Base-by-base conservation (phyloP, 768 basidiomycete genomes). In the Boletus sp. region DNA sequence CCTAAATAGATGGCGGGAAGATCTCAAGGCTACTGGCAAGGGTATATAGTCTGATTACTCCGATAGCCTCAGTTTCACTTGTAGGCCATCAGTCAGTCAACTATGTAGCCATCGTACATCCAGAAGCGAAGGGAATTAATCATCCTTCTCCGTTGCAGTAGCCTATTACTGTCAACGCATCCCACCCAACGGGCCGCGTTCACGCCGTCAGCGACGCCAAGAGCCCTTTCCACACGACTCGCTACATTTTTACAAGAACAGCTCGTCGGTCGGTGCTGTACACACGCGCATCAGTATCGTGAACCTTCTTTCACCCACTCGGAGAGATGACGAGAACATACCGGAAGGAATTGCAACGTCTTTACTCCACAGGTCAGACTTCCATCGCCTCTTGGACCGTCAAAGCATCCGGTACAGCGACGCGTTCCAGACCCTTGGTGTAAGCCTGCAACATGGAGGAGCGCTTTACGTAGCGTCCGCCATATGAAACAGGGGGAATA, bases 171-270 rank as follows among this genome's bases (percentile, higher is more conserved):
- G n/a, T 18, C n/a, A 40, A 39, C 28, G 7, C 4, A 18, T 18
- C 20, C 29, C n/a, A 9, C 14, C 20, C 33, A n/a, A 40, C 36
- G 37, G 15, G 32, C 18, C 11, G 33, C 1, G 50, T 37, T 70
- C 61, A 71, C 18, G 39, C 53, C 55, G 67, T 61, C 50, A 72
- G 44, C 45, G 72, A 66, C 52, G 64, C 54, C 65, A 84, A 66
- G 49, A 89, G 64, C 2, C 86, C 87, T 49, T 81, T 83, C 80
- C 82, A 83, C 79, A 80, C 7, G 87, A 81, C 64, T 92, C 88
- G 1, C 83, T 81, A 61, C 89, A 93, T 69, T 90, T 92, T 10
- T 84, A 75, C 66, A 94, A 71, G 75, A 94, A 94, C 14, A 84
- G 61, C 68, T 90, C 87, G 64, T 96, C 93, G 12, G 74, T 79